Percentiles rank a stretch among this genome's conserved stretches.
Conservation (phyloP, 1,284 basidiomycete genomes). For the Cronartium quercuum region DNA sequence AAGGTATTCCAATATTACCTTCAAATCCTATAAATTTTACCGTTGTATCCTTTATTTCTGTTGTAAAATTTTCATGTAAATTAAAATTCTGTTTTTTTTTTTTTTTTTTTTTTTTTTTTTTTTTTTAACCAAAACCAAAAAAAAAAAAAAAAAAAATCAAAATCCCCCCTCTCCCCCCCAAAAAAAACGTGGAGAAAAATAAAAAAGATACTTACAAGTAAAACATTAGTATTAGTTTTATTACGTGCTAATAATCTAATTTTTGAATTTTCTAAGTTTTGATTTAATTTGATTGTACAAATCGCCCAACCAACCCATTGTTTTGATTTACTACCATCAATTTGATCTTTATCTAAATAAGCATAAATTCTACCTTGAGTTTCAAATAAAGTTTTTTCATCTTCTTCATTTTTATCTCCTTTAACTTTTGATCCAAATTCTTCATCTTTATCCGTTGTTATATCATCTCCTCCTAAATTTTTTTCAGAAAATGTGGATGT, state of each 20-base stretch:
- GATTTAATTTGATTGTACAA: constrained; percentile 11
- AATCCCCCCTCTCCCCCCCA: background rate
- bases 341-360: constrained; percentile 21
- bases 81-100: constrained; percentile 36
- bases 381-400: constrained; percentile 30
- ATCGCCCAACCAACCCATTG: constrained; percentile 28
- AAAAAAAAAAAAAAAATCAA: background rate
- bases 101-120: background rate
- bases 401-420: constrained; percentile 16
- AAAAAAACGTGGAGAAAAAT: background rate
- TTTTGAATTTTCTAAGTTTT: background rate
- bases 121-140: background rate
- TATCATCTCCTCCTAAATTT: no score
- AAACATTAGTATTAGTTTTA: constrained; percentile 20
- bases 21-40: constrained; percentile 20
- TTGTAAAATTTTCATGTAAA: constrained; percentile 1
- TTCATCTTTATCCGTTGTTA: no score
- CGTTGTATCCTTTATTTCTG: background rate
- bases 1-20: background rate
- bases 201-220: constrained; percentile 16
- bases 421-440: background rate
- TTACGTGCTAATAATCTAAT: constrained; percentile 24
- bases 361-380: constrained; percentile 25
- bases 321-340: constrained; percentile 18
- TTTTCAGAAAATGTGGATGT: no score